Base-by-base conservation (phyloP, 2,329 filamentous ascomycete genomes). In the Pseudodiploospora longispora region DNA sequence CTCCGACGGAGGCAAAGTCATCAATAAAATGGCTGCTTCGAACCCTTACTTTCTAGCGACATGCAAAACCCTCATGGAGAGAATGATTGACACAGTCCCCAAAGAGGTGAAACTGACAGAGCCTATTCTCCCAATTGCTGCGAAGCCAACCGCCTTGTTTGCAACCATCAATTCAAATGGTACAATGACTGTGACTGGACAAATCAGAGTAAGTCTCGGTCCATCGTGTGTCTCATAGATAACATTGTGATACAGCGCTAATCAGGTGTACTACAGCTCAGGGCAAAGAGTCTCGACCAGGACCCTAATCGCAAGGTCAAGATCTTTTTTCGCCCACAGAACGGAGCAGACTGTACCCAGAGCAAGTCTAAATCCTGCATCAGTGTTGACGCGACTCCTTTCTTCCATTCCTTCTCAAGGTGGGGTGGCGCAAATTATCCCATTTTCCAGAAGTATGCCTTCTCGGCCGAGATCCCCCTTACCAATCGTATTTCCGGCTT, bases 1-100 rank as follows among this genome's bases (percentile, higher is more conserved):
- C 9, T 47, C 48, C 6, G 53, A 56, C 38, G 54, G 54, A 10
- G 46, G 46, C 7, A 10, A 46, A 31, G 30, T 32, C 10, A 47
- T 47, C 8, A 27, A 36, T 2, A 32, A 43, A 27, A 47, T 47
- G 44, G 44, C 41, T 6, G 27, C 41, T 10, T 47, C 44, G 2
- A 33, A 46, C 10, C 36, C 40, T 28, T 49, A 42, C 43, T 49
- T 50, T 12, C 37, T 45, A n/a, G 27, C 42, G 6, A 49, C 41
- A 10, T 50, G 49, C 36, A 31, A 43, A 10, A 12, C 19, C 6
- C 40, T 49, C 2, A 37, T 50, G 3, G 49, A 50, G 29, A 36
- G 43, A 27, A 50, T 49, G 47, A 47, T 50, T 19, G 47, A 49
- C 36, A 49, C 49, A 4, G 49, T 50, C 1, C 47, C 47, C 19